phyloP scores from a whole-genome alignment of 2,329 filamentous ascomycete genomes.

The Aspergillus viridinutans region DNA sequence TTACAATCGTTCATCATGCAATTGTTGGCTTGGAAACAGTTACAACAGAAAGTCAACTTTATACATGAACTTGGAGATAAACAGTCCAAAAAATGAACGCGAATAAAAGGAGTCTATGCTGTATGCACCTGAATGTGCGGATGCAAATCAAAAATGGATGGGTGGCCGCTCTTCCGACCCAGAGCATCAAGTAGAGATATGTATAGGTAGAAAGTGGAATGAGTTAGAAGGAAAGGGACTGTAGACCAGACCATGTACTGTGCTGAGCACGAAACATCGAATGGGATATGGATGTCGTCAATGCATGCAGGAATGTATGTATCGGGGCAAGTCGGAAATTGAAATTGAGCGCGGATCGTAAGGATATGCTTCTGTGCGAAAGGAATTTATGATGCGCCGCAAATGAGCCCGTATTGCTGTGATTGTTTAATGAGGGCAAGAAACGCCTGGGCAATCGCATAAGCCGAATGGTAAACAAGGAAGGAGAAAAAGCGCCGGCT shows the following conservation, averaged over 20 bases:
- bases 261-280: not conserved
- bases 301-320: not conserved
- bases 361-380: constrained; percentile 1
- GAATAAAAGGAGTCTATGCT: not conserved
- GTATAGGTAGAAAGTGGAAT: not conserved
- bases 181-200: not conserved
- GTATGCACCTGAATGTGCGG: not conserved
- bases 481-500: constrained; percentile 17
- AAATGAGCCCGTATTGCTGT: not conserved
- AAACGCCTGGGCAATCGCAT: not conserved
- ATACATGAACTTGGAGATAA: not conserved
- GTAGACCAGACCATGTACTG: not conserved
- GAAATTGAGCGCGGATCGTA: constrained; percentile 2
- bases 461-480: not conserved
- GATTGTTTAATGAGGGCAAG: not conserved
- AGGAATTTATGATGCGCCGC: not conserved
- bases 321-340: not conserved
- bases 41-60: not conserved
- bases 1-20: not conserved
- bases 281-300: not conserved
- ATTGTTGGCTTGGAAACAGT: not conserved
- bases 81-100: not conserved
- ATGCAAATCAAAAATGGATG: not conserved
- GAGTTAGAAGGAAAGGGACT: not conserved
- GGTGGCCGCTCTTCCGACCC: not conserved